Evolutionary conservation across 106 monocot genomes (phyloP), one percentile per base, ranked within the genome.

Genomic region (Dendrobium catenatum): DNA sequence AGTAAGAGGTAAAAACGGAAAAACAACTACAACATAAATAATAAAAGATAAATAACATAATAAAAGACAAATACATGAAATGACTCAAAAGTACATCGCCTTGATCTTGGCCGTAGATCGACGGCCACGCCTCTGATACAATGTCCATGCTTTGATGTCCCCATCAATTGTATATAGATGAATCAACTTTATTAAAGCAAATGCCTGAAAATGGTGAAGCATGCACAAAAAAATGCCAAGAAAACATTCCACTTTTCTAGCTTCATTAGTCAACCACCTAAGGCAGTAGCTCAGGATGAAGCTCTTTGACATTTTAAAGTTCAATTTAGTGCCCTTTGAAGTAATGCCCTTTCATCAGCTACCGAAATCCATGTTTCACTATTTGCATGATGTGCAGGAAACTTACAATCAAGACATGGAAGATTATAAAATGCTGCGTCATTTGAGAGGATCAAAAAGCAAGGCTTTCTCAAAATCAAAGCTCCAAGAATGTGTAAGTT

Each of bases 381-480:
- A 56, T 24, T 67, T 67, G 67, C 67, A 67, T 33, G 68, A 31
- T 15, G 33, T 33, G 22, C 68, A 70, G 26, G 4, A 64, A 64
- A 64, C 68, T 70, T 70, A 33, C 27, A 70, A 70, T 31, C 33
- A 70, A 70, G 33, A 70, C 33, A 70, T 70, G 6, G 68, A 70
- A 31, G 33, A 10, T 70, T 70, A 70, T 33, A 33, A 70, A 11
- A 33, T 70, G 33, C 1, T 70, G 33, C 22, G 11, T 70, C 68
- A 70, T n/a, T 33, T 70, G 33, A 33, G 13, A 33, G 33, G 13
- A 70, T 68, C 13, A 20, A 70, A 61, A 70, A 13, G 5, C 3
- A 13, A 70, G 10, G 11, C 11, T 15, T 33, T 70, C 27, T 2
- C 68, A 70, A 70, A 31, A 61, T 61, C 61, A 61, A 61, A 22